phyloP scores from a whole-genome alignment of 2,329 filamentous ascomycete genomes.

The Orbilia blumenaviensis region DNA sequence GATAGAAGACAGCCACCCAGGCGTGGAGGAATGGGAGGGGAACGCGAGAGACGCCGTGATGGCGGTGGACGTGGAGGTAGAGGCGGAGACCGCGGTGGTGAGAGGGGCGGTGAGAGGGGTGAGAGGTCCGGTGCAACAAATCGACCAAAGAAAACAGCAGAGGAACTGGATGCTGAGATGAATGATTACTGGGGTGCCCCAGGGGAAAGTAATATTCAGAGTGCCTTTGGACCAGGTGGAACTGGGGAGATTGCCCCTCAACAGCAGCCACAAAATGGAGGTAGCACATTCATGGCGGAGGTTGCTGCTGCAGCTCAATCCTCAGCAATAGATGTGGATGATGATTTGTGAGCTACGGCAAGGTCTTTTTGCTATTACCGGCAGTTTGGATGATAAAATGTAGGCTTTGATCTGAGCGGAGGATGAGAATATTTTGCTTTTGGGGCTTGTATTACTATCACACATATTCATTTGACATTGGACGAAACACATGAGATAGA shows the following conservation, averaged over 20 bases:
- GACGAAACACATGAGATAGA: conserved; percentile 11
- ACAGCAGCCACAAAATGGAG: conserved; percentile 27
- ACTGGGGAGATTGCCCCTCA: conserved; percentile 7
- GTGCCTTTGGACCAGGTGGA: conserved; percentile 42
- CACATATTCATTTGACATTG: background rate
- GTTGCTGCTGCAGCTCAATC: conserved; percentile 22
- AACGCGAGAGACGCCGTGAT: conserved; percentile 65
- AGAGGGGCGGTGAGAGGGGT: conserved; percentile 13
- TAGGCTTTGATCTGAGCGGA: background rate
- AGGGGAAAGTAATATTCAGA: conserved; percentile 9
- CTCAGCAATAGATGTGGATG: conserved; percentile 44
- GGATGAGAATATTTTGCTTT: background rate
- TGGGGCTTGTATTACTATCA: conserved; percentile 4
- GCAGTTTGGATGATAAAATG: background rate
- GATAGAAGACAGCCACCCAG: conserved; percentile 54
- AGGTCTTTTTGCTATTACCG: background rate
- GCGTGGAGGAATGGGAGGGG: conserved; percentile 61
- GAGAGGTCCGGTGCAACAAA: conserved; percentile 63
- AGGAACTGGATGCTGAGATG: conserved; percentile 96
- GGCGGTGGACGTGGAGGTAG: conserved; percentile 60
- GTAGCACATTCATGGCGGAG: conserved; percentile 14
- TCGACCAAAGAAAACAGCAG: conserved; percentile 82
- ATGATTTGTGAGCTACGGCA: conserved; percentile 23
- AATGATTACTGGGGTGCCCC: conserved; percentile 78
- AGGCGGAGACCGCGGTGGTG: conserved; percentile 36